Evolutionary conservation across 805 yeast genomes (phyloP), one percentile per base, ranked within the genome.

Genomic region (Cyberlindnera sargentensis): DNA sequence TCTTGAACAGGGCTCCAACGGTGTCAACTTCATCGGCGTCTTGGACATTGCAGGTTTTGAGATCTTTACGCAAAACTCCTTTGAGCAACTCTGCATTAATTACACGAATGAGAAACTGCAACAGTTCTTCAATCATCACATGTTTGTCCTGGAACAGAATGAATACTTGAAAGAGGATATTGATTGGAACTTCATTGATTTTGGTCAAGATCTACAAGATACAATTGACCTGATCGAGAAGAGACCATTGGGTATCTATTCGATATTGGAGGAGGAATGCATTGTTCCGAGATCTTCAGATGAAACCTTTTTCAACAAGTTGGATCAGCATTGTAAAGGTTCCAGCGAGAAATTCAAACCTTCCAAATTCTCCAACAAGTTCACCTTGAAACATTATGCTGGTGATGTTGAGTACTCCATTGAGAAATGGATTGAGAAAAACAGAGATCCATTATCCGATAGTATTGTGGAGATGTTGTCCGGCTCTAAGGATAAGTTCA

Each of bases 21-120:
- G 70, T 4, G 63, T 67, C 24, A 72, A 78, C 42, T 91, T 82
- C 52, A 93, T 93, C 57, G 99, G 99, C 49, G 95, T 93, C 23
- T 72, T 93, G 55, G 99, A 93, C 80, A 93, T 93, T 55, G 95
- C 95, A 47, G 99, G 99, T 8, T 93, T 93, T 62, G 99, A 93
- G 67, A 96, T 93, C 59, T 93, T 93, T 63, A 85, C 86, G 52
- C 78, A 78, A 53, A 93, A 93, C 65, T 90, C 97, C 2, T 93
- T 93, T 57, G 99, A 93, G 65, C 99, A 93, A 64, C 82, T 93
- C 59, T 91, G 99, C 66, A 91, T 91, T 65, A 91, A 91, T 61
- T 93, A 90, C 63, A 96, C 98, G 38, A 91, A 91, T 65, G 99
- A 93, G 67, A 93, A 91, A 64, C 73, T 93, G 49, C 99, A 93